phyloP scores from a whole-genome alignment of 208 protist species.

The Wallacemonas sp. region DNA sequence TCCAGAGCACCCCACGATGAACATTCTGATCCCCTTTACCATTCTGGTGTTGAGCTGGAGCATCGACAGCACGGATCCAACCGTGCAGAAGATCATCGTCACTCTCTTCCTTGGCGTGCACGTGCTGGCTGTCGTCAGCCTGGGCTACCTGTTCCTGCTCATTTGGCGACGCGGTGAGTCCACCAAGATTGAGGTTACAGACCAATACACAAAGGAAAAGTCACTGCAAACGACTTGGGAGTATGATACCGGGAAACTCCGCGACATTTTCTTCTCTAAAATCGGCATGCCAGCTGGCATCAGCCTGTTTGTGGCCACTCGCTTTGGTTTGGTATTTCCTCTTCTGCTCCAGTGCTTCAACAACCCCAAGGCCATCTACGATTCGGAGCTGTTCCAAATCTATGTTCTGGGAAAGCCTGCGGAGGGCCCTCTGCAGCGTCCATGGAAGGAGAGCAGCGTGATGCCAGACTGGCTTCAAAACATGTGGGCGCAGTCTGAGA shows the following conservation, averaged over 20 bases:
- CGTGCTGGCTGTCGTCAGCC: constrained; percentile 30
- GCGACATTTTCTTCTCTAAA: constrained; percentile 64
- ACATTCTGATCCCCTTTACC: constrained; percentile 60
- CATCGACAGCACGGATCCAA: constrained; percentile 80
- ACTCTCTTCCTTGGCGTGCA: constrained; percentile 65
- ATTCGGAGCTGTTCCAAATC: constrained; percentile 64
- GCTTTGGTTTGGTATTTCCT: constrained; percentile 66
- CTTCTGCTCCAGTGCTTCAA: constrained; percentile 83
- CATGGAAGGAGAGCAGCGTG: constrained; percentile 62
- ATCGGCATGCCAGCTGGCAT: constrained; percentile 50
- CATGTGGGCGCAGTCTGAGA: constrained; percentile 44
- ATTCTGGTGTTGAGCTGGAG: constrained; percentile 81
- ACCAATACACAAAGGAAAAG: constrained; percentile 51
- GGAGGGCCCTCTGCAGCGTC: constrained; percentile 59
- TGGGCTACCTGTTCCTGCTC: constrained; percentile 45
- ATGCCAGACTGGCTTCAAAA: constrained; percentile 60
- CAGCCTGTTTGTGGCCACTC: constrained; percentile 46
- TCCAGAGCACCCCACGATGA: constrained; percentile 44
- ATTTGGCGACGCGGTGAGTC: constrained; percentile 51
- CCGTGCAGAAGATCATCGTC: constrained; percentile 44
- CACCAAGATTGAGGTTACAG: constrained; percentile 49
- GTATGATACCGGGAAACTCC: constrained; percentile 78
- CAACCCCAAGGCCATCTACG: constrained; percentile 71
- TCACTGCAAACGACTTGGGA: constrained; percentile 43
- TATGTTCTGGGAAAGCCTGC: constrained; percentile 49